phyloP scores from a whole-genome alignment of 2,329 filamentous ascomycete species.

The Alternaria ethzedia region DNA sequence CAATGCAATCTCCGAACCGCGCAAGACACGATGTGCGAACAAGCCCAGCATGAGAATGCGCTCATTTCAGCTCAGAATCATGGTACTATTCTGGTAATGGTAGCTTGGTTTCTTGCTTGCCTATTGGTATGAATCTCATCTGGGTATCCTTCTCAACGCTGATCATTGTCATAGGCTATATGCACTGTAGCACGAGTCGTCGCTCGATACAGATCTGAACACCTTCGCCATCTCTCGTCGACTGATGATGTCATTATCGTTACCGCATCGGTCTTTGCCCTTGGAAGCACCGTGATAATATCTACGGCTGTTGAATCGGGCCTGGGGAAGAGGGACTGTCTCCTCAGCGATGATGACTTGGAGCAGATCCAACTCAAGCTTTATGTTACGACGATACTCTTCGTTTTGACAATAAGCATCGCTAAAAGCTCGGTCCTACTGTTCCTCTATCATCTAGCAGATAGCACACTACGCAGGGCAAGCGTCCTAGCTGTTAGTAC shows the following conservation, averaged over 20 bases:
- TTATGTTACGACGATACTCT: conserved; percentile 33
- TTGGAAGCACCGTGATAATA: conserved; percentile 30
- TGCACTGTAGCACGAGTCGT: conserved; percentile 24
- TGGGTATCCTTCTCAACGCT: neutral
- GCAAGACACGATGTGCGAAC: conserved; percentile 16
- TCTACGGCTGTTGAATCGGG: conserved; percentile 29
- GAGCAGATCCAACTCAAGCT: conserved; percentile 25
- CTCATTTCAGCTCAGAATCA: conserved; percentile 34
- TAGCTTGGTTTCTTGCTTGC: conserved; percentile 34
- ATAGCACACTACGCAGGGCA: conserved; percentile 18
- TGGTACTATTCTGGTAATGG: conserved; percentile 34
- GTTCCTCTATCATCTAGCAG: conserved; percentile 27
- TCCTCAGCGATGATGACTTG: conserved; percentile 9
- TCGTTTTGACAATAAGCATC: conserved; percentile 26
- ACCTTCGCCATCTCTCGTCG: conserved; percentile 13
- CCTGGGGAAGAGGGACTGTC: conserved; percentile 22
- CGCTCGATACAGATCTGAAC: conserved; percentile 20
- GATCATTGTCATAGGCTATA: conserved; percentile 20
- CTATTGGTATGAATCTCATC: conserved; percentile 22
- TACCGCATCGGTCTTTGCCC: conserved; percentile 24
- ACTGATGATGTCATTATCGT: conserved; percentile 31
- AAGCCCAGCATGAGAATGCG: conserved; percentile 18
- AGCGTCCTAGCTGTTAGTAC: conserved; percentile 15
- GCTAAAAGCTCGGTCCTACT: conserved; percentile 32
- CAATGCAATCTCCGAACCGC: conserved; percentile 27